phyloP scores from a whole-genome alignment of 768 basidiomycete species.

The Mycena venus region DNA sequence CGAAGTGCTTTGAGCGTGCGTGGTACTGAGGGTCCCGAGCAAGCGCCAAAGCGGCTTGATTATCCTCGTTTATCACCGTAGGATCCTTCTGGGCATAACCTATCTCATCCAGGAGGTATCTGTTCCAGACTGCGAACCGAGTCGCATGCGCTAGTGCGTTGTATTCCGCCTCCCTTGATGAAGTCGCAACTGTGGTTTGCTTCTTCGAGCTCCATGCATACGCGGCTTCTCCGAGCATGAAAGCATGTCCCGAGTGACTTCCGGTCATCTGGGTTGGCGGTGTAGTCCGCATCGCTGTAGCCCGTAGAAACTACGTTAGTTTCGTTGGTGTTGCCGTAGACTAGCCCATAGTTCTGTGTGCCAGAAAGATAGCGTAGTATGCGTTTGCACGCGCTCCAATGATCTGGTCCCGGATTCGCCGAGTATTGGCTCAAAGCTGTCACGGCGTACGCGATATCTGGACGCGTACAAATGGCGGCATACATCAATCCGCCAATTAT shows the following conservation, averaged over 20 bases:
- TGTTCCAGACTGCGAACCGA: no score
- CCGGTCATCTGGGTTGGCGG: conserved; percentile 16
- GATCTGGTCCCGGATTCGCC: conserved; percentile 36
- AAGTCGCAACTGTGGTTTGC: conserved; percentile 40
- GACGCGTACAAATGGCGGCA: no score
- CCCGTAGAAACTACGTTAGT: background rate
- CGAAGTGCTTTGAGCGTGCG: no score
- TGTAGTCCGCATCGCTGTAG: conserved; percentile 22
- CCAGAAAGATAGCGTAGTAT: conserved; percentile 49
- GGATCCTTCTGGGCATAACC: no score
- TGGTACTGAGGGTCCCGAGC: no score
- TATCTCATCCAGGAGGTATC: no score
- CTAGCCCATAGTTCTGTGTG: conserved; percentile 27
- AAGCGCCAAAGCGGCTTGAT: no score
- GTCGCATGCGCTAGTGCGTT: no score
- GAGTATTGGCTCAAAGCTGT: conserved; percentile 31
- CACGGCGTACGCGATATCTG: no score
- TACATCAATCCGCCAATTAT: conserved; percentile 20
- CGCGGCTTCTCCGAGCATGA: no score
- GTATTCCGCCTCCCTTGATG: conserved; percentile 41
- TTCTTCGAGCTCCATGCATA: conserved; percentile 31
- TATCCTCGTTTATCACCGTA: no score
- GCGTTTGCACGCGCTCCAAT: conserved; percentile 49
- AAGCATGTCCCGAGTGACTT: no score
- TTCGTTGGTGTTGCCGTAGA: background rate